phyloP scores from a whole-genome alignment of 202 grass and related monocot genomes.

The Schoenoplectus triqueter region DNA sequence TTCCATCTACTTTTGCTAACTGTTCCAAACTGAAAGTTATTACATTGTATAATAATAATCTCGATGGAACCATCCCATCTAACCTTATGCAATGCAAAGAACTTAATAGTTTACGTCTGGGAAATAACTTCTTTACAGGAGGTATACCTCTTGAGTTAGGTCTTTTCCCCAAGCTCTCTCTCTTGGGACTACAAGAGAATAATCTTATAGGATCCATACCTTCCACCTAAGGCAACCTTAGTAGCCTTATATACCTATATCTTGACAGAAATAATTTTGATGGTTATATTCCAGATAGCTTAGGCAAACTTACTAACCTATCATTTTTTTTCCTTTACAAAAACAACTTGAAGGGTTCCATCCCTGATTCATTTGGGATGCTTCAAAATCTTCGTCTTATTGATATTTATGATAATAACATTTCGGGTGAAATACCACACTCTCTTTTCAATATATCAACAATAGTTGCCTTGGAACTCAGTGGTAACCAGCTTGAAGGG shows the following conservation, averaged over 20 bases:
- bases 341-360: not conserved
- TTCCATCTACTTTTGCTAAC: not conserved
- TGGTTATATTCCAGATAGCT: not conserved
- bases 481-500: not conserved
- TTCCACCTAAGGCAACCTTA: not conserved
- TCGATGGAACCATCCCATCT: not conserved
- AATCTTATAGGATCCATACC: not conserved
- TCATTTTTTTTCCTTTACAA: not conserved
- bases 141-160: not conserved
- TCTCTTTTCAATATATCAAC: conserved; percentile 35
- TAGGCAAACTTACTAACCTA: not conserved
- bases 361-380: too few species aligned
- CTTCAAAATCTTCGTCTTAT: too few species aligned
- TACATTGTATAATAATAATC: not conserved
- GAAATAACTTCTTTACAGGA: not conserved
- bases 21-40: not conserved
- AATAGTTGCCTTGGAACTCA: not conserved
- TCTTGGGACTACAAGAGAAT: not conserved
- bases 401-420: too few species aligned
- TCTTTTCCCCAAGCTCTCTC: not conserved
- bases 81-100: not conserved
- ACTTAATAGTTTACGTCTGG: not conserved
- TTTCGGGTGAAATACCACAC: conserved; percentile 3
- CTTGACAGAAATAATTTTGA: not conserved
- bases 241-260: not conserved